Base-by-base conservation (phyloP, 139 green algal genomes). In the Chlamydomonas incerta region DNA sequence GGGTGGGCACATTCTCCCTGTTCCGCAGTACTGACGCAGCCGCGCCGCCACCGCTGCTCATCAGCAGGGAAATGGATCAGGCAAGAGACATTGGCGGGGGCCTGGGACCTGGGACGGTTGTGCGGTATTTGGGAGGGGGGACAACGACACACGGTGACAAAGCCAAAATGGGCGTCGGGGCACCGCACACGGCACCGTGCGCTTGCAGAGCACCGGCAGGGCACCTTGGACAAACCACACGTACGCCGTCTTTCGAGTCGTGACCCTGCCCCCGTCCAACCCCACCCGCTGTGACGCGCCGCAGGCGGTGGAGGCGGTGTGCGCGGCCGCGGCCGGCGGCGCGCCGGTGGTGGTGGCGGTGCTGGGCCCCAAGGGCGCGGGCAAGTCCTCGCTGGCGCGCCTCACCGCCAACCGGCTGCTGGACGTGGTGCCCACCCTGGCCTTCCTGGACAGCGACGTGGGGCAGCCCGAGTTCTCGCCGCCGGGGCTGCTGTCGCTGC, bases 401-500 rank as follows among this genome's bases (percentile, higher is more conserved):
- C 86, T 93, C 26, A 72, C 96, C 10, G 84, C 87, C n/a, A 96
- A 96, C 90, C 80, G 86, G 15, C 88, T 98, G 80, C 33, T 77
- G 50, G 80, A 85, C 34, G 31, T 29, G 21, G 33, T 8, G 6
- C 80, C 67, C 35, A 18, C 26, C 3, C 95, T 98, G 24, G 92
- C 87, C 0, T 97, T 92, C 70, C 68, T 98, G 29, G 96, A 98
- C 83, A 94, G 90, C 23, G 96, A 99, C 80, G 92, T 92, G 68
- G 96, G 96, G 0, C 96, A 99, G 87, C 92, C 96, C 23, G 95
- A 99, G 88, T 90, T 98, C 85, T 98, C 93, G 0, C 88, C 94
- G 4, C 93, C 95, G 0, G 95, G 95, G 1, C 50, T 97, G 14
- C 74, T 98, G 33, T 97, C 96, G 0, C 74, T 97, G 15, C 91